Evolutionary conservation across 202 grass and related monocot species (phyloP).

Genomic region (Musa balbisiana): DNA sequence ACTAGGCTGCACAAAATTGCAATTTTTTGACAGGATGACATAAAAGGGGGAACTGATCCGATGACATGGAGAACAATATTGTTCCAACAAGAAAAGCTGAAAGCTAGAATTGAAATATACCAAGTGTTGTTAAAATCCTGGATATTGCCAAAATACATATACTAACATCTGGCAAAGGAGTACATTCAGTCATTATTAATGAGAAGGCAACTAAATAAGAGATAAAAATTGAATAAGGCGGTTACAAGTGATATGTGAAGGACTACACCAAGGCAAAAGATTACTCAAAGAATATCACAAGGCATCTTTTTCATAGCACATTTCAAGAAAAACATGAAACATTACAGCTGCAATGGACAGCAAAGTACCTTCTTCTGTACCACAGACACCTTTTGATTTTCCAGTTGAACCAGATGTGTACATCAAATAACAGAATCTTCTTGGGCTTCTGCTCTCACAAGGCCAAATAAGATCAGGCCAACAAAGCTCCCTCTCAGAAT

Average conservation of each 20-base stretch:
- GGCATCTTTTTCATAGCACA: not conserved
- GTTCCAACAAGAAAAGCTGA: too few species aligned
- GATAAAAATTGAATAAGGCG: not conserved
- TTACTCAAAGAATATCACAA: not conserved
- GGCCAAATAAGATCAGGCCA: slow-evolving; percentile 39
- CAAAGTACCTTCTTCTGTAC: slow-evolving; percentile 57
- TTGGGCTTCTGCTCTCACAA: slow-evolving; percentile 21
- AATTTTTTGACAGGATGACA: too few species aligned
- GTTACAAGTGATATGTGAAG: not conserved
- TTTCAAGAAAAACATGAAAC: not conserved
- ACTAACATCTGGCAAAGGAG: not conserved
- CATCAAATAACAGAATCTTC: slow-evolving; percentile 76
- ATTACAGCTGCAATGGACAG: not conserved
- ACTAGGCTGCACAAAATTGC: too few species aligned
- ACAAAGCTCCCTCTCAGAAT: slow-evolving; percentile 14
- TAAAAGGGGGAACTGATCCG: too few species aligned
- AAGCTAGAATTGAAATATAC: too few species aligned
- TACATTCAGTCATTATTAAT: too few species aligned
- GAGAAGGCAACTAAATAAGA: not conserved
- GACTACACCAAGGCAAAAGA: not conserved
- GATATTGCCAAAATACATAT: not conserved
- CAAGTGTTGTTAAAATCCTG: not conserved
- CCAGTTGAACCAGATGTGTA: slow-evolving; percentile 88
- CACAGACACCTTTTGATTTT: slow-evolving; percentile 80
- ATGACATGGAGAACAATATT: too few species aligned